Evolutionary conservation across 163 green algal species (phyloP), one percentile per base, ranked within the genome.

Genomic region (Volvox carteri): DNA sequence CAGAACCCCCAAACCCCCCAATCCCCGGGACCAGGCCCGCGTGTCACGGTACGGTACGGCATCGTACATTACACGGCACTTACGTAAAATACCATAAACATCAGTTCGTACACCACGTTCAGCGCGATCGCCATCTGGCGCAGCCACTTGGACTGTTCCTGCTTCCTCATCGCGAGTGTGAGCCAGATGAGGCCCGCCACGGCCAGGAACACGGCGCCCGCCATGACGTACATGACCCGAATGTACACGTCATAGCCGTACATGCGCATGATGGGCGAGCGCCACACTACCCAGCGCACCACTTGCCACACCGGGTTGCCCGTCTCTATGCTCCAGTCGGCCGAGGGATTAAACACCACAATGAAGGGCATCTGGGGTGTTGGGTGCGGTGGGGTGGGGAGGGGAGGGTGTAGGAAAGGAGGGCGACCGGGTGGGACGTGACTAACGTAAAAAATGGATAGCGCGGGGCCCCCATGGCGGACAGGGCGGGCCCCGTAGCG

Each of bases 141-240:
- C 60, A 90, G 60, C 86, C 76, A 86, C 62, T 90, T 90, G 76
- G 41, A 65, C 37, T 90, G 86, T 62, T 90, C 86, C 60, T 78
- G 58, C 25, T 50, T 56, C 4, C 85, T 58, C 85, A 90, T 86
- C 3, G 85, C 85, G 8, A 86, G 9, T 11, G 85, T 90, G 7
- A 90, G 75, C 70, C 84, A 89, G 16, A 65, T 72, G 35, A 89
- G 84, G 23, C 70, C 68, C 25, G 39, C 28, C 12, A 89, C 70
- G 1, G 52, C 37, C 37, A 84, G 39, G 4, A 76, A 19, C 39
- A 83, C 70, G 52, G 75, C 60, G 2, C 14, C 70, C 16, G 42
- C 70, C 70, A 89, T 83, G 28, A 84, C 84, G 84, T 89, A 89
- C 68, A 89, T 62, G 4, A 89, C 37, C 12, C 35, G 52, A 28